phyloP scores from a whole-genome alignment of 2,329 filamentous ascomycete species.

The Trichophyton mentagrophytes region DNA sequence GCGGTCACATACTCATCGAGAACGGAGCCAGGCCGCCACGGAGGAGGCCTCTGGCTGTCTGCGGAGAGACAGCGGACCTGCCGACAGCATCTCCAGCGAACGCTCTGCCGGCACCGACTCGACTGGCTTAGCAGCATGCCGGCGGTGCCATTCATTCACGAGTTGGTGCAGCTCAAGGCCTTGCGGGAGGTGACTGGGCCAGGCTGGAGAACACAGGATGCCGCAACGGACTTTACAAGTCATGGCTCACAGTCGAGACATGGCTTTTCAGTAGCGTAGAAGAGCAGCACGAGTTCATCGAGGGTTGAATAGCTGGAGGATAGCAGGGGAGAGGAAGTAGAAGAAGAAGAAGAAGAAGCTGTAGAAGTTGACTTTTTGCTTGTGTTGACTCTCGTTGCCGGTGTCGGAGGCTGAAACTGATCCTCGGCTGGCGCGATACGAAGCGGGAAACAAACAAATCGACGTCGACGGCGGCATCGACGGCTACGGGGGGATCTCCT shows the following conservation, averaged over 20 bases:
- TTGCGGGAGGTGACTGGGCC: conserved; percentile 4
- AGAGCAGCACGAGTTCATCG: too few species aligned
- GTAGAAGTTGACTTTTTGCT: background rate
- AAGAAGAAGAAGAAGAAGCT: background rate
- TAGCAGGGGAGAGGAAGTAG: background rate
- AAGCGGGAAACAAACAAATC: background rate
- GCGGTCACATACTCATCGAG: conserved; percentile 43
- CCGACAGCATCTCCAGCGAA: conserved; percentile 16
- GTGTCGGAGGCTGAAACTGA: background rate
- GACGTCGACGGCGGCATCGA: background rate
- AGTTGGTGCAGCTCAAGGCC: conserved; percentile 9
- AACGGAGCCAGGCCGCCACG: conserved; percentile 46
- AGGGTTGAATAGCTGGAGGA: too few species aligned
- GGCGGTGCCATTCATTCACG: conserved; percentile 22
- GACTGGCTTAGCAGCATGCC: conserved; percentile 27
- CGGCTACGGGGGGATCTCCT: background rate
- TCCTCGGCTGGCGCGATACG: background rate
- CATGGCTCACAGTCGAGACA: conserved; percentile 1
- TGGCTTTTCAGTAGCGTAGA: background rate
- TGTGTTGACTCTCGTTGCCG: background rate
- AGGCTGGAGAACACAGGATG: background rate
- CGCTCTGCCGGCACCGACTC: conserved; percentile 22
- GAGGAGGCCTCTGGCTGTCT: conserved; percentile 24
- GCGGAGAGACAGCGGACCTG: conserved; percentile 19
- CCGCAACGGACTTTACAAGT: background rate